Conservation (phyloP, 768 basidiomycete species). For the Auriscalpium microsporum region DNA sequence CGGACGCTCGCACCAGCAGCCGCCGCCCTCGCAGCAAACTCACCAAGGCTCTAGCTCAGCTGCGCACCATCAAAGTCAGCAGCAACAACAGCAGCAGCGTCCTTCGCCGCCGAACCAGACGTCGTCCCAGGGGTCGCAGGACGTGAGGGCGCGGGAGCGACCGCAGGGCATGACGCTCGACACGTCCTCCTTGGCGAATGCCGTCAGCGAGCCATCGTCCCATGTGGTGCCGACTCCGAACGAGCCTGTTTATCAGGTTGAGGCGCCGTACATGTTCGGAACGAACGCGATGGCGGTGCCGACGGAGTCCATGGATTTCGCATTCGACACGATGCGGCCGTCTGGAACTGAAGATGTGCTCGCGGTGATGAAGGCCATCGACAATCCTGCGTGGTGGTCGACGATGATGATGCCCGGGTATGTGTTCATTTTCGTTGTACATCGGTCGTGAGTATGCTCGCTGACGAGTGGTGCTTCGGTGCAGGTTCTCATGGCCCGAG, state of each 20-base stretch:
- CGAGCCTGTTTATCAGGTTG: not conserved
- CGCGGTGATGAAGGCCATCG: conserved; percentile 66
- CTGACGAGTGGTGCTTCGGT: not conserved
- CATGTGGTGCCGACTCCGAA: not conserved
- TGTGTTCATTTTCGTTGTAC: conserved; percentile 2
- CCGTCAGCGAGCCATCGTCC: not conserved
- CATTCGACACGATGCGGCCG: conserved; percentile 1
- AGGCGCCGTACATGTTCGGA: conserved; percentile 6
- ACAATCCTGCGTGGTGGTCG: conserved; percentile 65
- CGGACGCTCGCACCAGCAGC: conserved; percentile 7
- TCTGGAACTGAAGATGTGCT: conserved; percentile 37
- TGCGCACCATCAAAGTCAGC: not conserved
- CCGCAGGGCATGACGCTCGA: not conserved
- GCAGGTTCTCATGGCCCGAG: conserved; percentile 11
- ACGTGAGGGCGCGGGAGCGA: not conserved
- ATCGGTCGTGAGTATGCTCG: not conserved
- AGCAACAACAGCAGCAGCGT: not conserved
- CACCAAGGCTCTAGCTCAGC: not conserved
- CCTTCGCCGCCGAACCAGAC: not conserved
- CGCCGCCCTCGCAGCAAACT: conserved; percentile 9
- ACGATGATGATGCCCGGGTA: conserved; percentile 86
- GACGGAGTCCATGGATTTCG: conserved; percentile 3
- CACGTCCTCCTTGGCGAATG: not conserved
- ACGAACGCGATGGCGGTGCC: not conserved
- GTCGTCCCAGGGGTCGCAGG: not conserved